These are phyloP conservation scores for Didymella glomerata DNA, from an alignment of 2,329 filamentous ascomycete species.

Conservation along the genomic window DNA sequence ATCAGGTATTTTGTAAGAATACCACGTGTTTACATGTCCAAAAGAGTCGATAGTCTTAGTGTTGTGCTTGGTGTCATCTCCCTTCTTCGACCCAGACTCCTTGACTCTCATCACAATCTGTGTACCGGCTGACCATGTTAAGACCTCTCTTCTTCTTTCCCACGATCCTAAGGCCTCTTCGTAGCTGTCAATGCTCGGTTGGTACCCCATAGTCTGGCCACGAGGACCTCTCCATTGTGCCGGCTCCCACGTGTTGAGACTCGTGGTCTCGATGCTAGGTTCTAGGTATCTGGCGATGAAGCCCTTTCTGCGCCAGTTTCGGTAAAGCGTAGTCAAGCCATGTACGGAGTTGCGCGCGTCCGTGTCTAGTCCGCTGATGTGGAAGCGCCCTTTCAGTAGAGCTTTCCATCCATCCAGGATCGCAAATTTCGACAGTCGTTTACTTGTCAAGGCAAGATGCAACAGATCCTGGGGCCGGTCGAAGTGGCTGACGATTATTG, in stretches of 20 bases:
- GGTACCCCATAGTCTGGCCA: conserved; percentile 66
- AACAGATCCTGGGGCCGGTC: conserved; percentile 41
- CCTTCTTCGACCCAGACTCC: conserved; percentile 49
- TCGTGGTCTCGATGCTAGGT: conserved; percentile 50
- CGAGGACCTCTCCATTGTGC: conserved; percentile 53
- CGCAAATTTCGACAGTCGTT: conserved; percentile 35
- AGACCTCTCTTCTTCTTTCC: conserved; percentile 61
- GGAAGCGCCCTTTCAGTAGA: conserved; percentile 44
- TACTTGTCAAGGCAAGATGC: conserved; percentile 36
- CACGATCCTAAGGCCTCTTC: conserved; percentile 56
- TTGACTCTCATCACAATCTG: conserved; percentile 62
- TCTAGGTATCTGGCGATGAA: conserved; percentile 64
- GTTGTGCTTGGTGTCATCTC: conserved; percentile 24
- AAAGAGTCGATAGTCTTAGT: conserved; percentile 43
- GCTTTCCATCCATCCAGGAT: conserved; percentile 48
- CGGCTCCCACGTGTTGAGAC: conserved; percentile 45
- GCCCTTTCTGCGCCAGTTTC: conserved; percentile 65
- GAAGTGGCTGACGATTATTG: conserved; percentile 41
- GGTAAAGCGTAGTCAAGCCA: conserved; percentile 64
- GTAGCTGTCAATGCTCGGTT: conserved; percentile 66
- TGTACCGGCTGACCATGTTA: conserved; percentile 69
- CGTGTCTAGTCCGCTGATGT: conserved; percentile 31
- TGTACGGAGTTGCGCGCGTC: conserved; percentile 55
- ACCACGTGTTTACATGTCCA: conserved; percentile 55
- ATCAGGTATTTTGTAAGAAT: conserved; percentile 61